Percentiles rank a stretch among this genome's conserved stretches.
Conservation (phyloP, 2,329 filamentous ascomycete species). For the Blastomyces gilchristii region DNA sequence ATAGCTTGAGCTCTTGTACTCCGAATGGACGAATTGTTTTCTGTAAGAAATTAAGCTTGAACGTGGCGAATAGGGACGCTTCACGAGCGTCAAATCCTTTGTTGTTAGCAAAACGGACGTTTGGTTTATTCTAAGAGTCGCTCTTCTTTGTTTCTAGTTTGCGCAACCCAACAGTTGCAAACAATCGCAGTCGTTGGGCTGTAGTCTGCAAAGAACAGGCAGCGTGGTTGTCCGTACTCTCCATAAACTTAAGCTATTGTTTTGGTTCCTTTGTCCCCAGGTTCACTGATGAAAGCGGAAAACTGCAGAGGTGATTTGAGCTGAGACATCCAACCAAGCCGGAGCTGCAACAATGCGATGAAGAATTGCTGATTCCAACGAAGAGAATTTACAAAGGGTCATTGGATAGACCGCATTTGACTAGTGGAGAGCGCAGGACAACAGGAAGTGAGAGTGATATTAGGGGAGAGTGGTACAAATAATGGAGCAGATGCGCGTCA, state of each 20-base stretch:
- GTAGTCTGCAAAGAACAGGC: constrained; percentile 6
- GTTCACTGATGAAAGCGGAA: constrained; percentile 23
- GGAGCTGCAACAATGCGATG: constrained; percentile 25
- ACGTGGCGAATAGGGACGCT: constrained; percentile 12
- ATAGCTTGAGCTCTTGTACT: constrained; percentile 18
- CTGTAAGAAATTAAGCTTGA: constrained; percentile 6
- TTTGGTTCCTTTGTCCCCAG: constrained; percentile 28
- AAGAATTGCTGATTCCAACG: constrained; percentile 18
- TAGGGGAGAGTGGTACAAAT: background rate
- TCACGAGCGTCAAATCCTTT: constrained; percentile 14
- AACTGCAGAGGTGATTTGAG: constrained; percentile 18
- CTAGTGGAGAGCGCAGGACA: background rate
- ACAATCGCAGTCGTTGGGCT: constrained; percentile 16
- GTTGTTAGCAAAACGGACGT: constrained; percentile 11
- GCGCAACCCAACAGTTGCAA: constrained; percentile 15
- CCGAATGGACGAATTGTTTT: constrained; percentile 13
- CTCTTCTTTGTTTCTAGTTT: constrained; percentile 15
- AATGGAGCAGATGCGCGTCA: constrained; percentile 2
- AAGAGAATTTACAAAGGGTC: constrained; percentile 19
- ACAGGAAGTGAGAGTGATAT: background rate
- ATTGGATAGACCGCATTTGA: constrained; percentile 8
- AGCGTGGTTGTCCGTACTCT: background rate
- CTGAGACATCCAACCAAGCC: constrained; percentile 21
- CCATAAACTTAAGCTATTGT: constrained; percentile 17
- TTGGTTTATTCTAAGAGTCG: constrained; percentile 12